Evolutionary conservation across 352 stramenopile species (phyloP).

Genomic region (Phytophthora cryptogea): DNA sequence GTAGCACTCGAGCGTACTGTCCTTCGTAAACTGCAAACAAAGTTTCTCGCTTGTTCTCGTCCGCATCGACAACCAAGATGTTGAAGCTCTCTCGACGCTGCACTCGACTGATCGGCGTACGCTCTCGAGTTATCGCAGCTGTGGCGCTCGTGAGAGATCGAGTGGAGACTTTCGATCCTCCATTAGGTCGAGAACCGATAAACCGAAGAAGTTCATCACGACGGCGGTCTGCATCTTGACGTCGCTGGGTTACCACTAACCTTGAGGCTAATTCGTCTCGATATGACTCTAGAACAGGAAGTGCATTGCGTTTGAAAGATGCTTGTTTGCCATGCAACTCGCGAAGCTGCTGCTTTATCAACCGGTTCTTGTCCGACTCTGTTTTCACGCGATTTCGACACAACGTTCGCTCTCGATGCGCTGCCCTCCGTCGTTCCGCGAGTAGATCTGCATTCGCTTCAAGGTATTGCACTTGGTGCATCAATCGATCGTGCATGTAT

Average conservation of each 20-base stretch:
- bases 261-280: slow-evolving; percentile 54
- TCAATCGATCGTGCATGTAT: slow-evolving; percentile 49
- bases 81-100: slow-evolving; percentile 41
- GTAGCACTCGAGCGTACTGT: slow-evolving; percentile 58
- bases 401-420: slow-evolving; percentile 34
- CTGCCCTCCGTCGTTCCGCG: slow-evolving; percentile 26
- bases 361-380: slow-evolving; percentile 41
- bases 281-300: slow-evolving; percentile 50
- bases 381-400: slow-evolving; percentile 43
- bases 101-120: slow-evolving; percentile 5
- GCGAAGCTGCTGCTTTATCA: slow-evolving; percentile 31
- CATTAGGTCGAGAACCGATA: slow-evolving; percentile 32
- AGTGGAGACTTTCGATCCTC: slow-evolving; percentile 10
- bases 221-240: slow-evolving; percentile 50
- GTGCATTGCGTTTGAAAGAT: slow-evolving; percentile 34
- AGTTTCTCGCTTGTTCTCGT: slow-evolving; percentile 44
- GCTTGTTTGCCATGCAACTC: slow-evolving; percentile 30
- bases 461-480: slow-evolving; percentile 39
- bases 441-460: slow-evolving; percentile 45
- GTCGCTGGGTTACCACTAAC: slow-evolving; percentile 40
- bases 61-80: slow-evolving; percentile 25
- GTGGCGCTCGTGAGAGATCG: slow-evolving; percentile 13
- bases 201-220: slow-evolving; percentile 56
- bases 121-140: slow-evolving; percentile 13
- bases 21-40: slow-evolving; percentile 64